Conservation (phyloP, 1,139 yeast species). For the Candida pseudoviswanathii region DNA sequence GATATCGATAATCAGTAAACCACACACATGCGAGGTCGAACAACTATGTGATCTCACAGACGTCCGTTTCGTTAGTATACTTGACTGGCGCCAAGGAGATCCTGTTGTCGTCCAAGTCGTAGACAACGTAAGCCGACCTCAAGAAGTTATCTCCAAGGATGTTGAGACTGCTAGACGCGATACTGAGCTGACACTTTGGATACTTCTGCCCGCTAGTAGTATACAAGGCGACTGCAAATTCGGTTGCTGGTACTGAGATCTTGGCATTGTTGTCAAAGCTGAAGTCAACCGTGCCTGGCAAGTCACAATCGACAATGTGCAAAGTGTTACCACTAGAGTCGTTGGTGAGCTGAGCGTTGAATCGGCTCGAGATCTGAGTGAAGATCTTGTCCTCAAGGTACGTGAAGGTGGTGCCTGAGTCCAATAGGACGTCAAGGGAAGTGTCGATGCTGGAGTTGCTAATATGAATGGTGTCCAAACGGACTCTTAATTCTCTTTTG, state of each 20-base stretch:
- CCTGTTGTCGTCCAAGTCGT: constrained; percentile 27
- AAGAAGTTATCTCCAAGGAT: constrained; percentile 34
- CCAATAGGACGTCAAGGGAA: constrained; percentile 17
- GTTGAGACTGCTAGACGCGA: constrained; percentile 10
- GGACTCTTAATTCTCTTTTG: constrained; percentile 4
- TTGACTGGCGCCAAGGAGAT: constrained; percentile 30
- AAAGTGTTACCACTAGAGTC: neutral
- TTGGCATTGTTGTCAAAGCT: constrained; percentile 9
- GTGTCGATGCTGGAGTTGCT: neutral
- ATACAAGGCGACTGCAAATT: constrained; percentile 17
- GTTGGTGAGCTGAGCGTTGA: constrained; percentile 17
- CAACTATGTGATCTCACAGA: constrained; percentile 16
- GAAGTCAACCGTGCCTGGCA: constrained; percentile 10
- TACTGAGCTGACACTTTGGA: constrained; percentile 1
- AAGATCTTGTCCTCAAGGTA: constrained; percentile 23
- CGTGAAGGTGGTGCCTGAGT: constrained; percentile 33
- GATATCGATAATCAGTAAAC: neutral
- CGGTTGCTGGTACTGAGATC: constrained; percentile 10
- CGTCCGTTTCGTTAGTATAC: constrained; percentile 17
- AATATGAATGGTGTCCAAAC: constrained; percentile 4
- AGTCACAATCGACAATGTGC: constrained; percentile 5
- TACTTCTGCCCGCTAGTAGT: constrained; percentile 4
- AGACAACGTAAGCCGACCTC: constrained; percentile 31
- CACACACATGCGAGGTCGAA: neutral
- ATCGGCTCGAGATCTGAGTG: constrained; percentile 21